These are phyloP conservation scores for Apophysomyces elegans DNA, from an alignment of 371 early-diverging fungal genomes.

Conservation along the genomic window DNA sequence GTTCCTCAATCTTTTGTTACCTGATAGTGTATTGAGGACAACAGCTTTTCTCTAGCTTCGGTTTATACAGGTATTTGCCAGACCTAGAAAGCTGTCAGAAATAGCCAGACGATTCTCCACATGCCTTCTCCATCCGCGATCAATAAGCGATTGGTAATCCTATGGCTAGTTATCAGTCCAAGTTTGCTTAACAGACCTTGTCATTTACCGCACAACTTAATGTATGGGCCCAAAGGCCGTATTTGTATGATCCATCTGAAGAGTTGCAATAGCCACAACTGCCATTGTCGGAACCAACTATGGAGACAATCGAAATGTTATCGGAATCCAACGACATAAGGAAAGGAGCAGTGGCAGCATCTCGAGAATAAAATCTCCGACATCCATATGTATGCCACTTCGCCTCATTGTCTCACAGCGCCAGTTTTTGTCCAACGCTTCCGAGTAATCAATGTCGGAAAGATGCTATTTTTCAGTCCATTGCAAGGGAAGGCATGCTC, in stretches of 20 bases:
- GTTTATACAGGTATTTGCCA: conserved; percentile 68
- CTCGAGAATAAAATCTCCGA: background rate
- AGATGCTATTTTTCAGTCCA: no score
- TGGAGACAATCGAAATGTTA: conserved; percentile 32
- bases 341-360: background rate
- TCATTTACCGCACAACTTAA: conserved; percentile 45
- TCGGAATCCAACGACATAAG: background rate
- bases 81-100: conserved; percentile 44
- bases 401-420: no score
- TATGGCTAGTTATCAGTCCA: conserved; percentile 15
- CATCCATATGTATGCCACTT: background rate
- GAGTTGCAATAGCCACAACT: conserved; percentile 66
- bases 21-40: conserved; percentile 76
- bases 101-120: background rate
- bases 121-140: conserved; percentile 74
- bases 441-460: no score
- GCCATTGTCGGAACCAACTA: conserved; percentile 42
- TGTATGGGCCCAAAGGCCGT: conserved; percentile 59
- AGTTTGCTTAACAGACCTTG: background rate
- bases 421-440: no score
- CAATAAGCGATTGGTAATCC: conserved; percentile 72
- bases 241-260: conserved; percentile 47
- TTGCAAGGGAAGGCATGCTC: no score
- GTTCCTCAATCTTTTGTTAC: conserved; percentile 27
- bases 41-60: conserved; percentile 63